These are phyloP conservation scores for Chrysosporium keratinophilum DNA, from an alignment of 2,329 filamentous ascomycete species.

Conservation along the genomic window DNA sequence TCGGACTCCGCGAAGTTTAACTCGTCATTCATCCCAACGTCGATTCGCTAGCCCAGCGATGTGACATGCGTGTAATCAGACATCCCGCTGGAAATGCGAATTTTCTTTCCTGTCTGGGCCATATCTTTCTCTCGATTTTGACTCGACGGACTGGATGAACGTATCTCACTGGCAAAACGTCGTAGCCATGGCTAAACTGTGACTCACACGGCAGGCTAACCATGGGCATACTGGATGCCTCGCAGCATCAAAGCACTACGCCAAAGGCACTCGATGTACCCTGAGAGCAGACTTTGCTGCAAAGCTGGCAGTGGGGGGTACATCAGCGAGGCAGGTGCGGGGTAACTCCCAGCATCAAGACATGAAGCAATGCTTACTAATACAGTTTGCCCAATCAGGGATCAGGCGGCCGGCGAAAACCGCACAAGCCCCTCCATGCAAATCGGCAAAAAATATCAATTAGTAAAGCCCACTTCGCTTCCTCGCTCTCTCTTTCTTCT, in stretches of 20 bases:
- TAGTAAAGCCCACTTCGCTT: constrained; percentile 21
- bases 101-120: background rate
- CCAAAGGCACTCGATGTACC: constrained; percentile 4
- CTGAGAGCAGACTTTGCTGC: background rate
- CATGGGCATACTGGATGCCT: too few relatives aligned
- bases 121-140: too few relatives aligned
- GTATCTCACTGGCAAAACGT: too few relatives aligned
- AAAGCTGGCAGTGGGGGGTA: constrained; percentile 3
- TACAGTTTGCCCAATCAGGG: constrained; percentile 1
- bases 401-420: background rate
- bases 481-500: background rate
- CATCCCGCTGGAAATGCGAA: too few relatives aligned
- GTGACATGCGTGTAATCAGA: background rate
- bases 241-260: background rate
- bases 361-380: constrained; percentile 11
- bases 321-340: constrained; percentile 2
- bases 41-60: background rate
- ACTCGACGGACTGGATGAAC: too few relatives aligned
- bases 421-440: constrained; percentile 20
- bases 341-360: background rate
- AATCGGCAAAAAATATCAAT: constrained; percentile 22
- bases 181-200: background rate
- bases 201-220: background rate
- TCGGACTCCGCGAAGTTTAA: background rate
- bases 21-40: background rate